Evolutionary conservation across 2,329 filamentous ascomycete genomes (phyloP).

Genomic region (Colletotrichum costaricense): DNA sequence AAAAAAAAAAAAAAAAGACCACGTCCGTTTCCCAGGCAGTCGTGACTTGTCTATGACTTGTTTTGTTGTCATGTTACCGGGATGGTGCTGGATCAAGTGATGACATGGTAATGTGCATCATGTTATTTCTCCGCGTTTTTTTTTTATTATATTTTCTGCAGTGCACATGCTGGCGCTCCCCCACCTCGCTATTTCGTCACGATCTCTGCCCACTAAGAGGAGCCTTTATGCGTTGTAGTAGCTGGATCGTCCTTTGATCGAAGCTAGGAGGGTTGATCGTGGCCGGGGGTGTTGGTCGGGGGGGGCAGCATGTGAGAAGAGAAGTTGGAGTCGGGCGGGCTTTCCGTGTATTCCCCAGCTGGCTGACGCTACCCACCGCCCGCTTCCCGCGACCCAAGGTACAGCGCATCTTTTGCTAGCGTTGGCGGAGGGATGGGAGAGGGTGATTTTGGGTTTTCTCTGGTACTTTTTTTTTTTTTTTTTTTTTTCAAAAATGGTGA

Average conservation of each 20-base stretch:
- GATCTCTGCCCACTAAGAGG: not conserved
- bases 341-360: too few relatives aligned
- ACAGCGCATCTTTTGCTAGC: not conserved
- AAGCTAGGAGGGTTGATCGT: too few relatives aligned
- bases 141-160: not conserved
- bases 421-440: not conserved
- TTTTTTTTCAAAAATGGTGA: too few relatives aligned
- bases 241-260: not conserved
- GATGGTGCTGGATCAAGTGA: constrained; percentile 6
- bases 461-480: too few relatives aligned
- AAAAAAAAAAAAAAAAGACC: not conserved
- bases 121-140: not conserved
- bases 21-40: not conserved
- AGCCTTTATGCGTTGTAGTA: not conserved
- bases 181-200: constrained; percentile 6
- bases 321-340: too few relatives aligned
- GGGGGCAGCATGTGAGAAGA: not conserved
- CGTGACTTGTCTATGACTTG: not conserved
- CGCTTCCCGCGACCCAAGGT: too few relatives aligned
- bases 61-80: not conserved
- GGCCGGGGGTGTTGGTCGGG: not conserved
- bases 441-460: too few relatives aligned
- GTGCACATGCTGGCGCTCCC: not conserved
- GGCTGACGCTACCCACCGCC: too few relatives aligned
- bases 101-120: not conserved